Conservation (phyloP, 2,329 filamentous ascomycete genomes). For the Parastagonospora nodorum region DNA sequence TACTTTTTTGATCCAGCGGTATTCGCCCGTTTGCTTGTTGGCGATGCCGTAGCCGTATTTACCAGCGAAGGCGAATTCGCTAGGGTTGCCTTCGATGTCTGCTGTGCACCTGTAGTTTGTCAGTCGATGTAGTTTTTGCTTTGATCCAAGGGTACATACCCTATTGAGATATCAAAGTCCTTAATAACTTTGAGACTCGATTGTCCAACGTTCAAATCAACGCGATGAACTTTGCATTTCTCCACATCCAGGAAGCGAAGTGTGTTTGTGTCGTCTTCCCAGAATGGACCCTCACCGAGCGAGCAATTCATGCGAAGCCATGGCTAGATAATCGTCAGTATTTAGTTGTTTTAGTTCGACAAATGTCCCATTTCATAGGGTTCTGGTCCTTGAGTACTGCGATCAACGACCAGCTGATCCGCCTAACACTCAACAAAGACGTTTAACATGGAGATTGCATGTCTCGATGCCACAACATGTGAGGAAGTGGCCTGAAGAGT, state of each 20-base stretch:
- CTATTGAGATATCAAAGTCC: slow-evolving; percentile 63
- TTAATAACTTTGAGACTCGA: slow-evolving; percentile 60
- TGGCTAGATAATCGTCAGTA: slow-evolving; percentile 40
- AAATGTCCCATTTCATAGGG: neutral
- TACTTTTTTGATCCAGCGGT: slow-evolving; percentile 62
- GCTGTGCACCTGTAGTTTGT: slow-evolving; percentile 60
- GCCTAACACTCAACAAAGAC: neutral
- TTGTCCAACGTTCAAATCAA: slow-evolving; percentile 68
- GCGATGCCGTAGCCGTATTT: slow-evolving; percentile 84
- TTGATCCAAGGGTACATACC: slow-evolving; percentile 42
- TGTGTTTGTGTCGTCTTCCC: slow-evolving; percentile 66
- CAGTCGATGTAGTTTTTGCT: neutral
- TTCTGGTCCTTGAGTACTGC: neutral
- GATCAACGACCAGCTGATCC: neutral
- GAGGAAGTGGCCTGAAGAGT: no score
- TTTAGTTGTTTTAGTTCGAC: neutral
- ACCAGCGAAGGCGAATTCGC: slow-evolving; percentile 75
- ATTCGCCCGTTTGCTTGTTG: slow-evolving; percentile 64
- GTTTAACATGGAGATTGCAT: no score
- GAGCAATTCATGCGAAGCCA: slow-evolving; percentile 67
- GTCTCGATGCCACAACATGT: no score
- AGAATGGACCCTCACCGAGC: slow-evolving; percentile 77
- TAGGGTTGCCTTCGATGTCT: slow-evolving; percentile 71
- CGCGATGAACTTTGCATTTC: slow-evolving; percentile 72
- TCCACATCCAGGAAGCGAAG: slow-evolving; percentile 85